These are phyloP conservation scores for Jacaranda mimosifolia DNA, from an alignment of 257 asterid species.

Conservation along the genomic window DNA sequence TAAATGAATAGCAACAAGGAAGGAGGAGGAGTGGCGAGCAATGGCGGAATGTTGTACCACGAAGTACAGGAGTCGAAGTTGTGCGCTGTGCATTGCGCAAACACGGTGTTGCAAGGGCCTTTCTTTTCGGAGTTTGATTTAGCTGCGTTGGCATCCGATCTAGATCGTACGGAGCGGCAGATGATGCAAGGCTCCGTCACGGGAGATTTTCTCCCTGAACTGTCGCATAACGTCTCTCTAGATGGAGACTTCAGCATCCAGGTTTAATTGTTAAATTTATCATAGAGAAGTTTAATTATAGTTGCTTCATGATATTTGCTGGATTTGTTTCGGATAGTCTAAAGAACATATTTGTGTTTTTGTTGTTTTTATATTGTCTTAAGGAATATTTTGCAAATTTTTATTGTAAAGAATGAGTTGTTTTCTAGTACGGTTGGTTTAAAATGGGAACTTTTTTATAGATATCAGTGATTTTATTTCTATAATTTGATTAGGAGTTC, in stretches of 20 bases:
- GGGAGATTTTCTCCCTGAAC: conserved; percentile 77
- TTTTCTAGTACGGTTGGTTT: neutral
- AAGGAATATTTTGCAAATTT: neutral
- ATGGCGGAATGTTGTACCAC: conserved; percentile 97
- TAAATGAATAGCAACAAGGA: conserved; percentile 36
- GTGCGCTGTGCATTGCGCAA: conserved; percentile 98
- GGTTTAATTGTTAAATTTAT: conserved; percentile 42
- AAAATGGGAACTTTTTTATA: conserved; percentile 4
- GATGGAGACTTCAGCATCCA: conserved; percentile 80
- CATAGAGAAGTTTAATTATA: neutral
- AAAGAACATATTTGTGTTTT: neutral
- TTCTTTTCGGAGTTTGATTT: conserved; percentile 98
- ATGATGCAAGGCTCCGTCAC: conserved; percentile 86
- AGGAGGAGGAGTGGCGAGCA: conserved; percentile 61
- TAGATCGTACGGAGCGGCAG: conserved; percentile 86
- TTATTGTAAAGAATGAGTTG: neutral
- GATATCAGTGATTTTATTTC: neutral
- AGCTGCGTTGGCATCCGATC: conserved; percentile 98
- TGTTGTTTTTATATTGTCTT: too few relatives aligned
- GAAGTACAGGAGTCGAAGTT: conserved; percentile 99
- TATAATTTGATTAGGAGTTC: neutral
- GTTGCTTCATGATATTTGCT: neutral
- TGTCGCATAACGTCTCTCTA: conserved; percentile 69
- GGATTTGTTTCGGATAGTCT: neutral
- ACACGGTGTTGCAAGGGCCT: conserved; percentile 96